These are phyloP conservation scores for Xylariales sp. DNA, from an alignment of 2,329 filamentous ascomycete genomes.

Conservation along the genomic window DNA sequence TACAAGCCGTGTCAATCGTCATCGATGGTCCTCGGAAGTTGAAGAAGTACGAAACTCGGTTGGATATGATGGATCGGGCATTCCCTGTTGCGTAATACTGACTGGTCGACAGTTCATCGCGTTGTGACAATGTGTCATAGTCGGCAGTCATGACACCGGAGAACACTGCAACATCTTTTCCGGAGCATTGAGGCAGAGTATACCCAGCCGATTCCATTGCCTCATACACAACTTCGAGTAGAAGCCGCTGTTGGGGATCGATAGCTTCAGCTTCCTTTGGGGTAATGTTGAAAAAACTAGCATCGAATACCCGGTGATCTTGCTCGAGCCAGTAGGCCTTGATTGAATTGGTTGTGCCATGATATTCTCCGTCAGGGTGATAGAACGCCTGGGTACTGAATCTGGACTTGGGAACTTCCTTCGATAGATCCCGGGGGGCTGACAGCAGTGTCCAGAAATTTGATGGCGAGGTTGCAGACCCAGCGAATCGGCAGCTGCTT, in stretches of 20 bases:
- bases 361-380: slow-evolving; percentile 23
- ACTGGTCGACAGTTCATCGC: slow-evolving; percentile 23
- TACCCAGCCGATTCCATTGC: slow-evolving; percentile 30
- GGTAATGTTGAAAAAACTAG: slow-evolving; percentile 30
- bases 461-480: slow-evolving; percentile 20
- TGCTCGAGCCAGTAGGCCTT: slow-evolving; percentile 26
- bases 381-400: slow-evolving; percentile 26
- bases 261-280: slow-evolving; percentile 30
- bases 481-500: slow-evolving; percentile 25
- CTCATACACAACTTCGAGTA: slow-evolving; percentile 31
- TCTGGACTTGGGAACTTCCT: slow-evolving; percentile 20
- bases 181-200: slow-evolving; percentile 19
- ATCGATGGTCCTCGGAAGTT: slow-evolving; percentile 34
- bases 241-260: slow-evolving; percentile 27
- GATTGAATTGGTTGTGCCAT: slow-evolving; percentile 27
- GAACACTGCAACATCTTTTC: slow-evolving; percentile 26
- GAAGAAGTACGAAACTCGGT: slow-evolving; percentile 36
- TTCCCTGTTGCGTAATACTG: slow-evolving; percentile 30
- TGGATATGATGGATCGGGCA: slow-evolving; percentile 30
- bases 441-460: slow-evolving; percentile 24
- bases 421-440: slow-evolving; percentile 21
- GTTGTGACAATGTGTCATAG: slow-evolving; percentile 23
- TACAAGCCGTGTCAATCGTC: slow-evolving; percentile 38
- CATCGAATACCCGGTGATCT: slow-evolving; percentile 24
- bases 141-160: slow-evolving; percentile 29